Base-by-base conservation (phyloP, 192 early-diverging fungal species). In the Coemansia sp. region DNA sequence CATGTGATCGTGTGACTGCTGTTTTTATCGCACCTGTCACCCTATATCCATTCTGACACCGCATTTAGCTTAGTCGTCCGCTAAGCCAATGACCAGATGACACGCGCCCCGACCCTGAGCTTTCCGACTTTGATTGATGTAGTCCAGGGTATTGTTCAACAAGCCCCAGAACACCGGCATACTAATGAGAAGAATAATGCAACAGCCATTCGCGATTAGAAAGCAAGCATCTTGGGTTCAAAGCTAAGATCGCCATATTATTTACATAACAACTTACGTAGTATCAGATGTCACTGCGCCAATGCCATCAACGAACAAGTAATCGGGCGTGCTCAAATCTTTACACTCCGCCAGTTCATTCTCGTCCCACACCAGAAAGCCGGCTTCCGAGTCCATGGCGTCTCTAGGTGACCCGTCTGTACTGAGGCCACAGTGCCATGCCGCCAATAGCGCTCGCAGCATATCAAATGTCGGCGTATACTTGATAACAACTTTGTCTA, bases 261-360 rank as follows among this genome's bases (percentile, higher is more conserved):
- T 34, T 19, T 12, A 21, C 12, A 10, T 12, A 6, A 57, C 10
- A 57, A 11, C 23, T 34, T 34, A 34, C 32, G 4, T 34, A 0
- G 32, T 7, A 34, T 34, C 32, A 7, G 32, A 34, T 5, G 32
- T 34, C 39, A 82, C 46, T 3, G 50, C 64, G 44, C 73, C 74
- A 19, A 82, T 67, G 12, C 74, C 79, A 29, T 82, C 72, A 57
- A 82, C 73, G 59, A 76, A 72, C 57, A 82, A 25, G 39, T 64
- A 82, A 51, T 82, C 79, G 15, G 79, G 79, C 29, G 58, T 29
- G 4, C 44, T 29, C 37, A 29, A n/a, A 12, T 66, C 48, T 21
- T 11, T 14, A 9, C 34, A 32, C 4, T 39, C 41, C 11, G 15
- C 21, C 23, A 19, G 21, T 32, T 57, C 36, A 58, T 10, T 37